Evolutionary conservation across 257 asterid species (phyloP), one percentile per base, ranked within the genome.

Genomic region (Jasminum sambac): DNA sequence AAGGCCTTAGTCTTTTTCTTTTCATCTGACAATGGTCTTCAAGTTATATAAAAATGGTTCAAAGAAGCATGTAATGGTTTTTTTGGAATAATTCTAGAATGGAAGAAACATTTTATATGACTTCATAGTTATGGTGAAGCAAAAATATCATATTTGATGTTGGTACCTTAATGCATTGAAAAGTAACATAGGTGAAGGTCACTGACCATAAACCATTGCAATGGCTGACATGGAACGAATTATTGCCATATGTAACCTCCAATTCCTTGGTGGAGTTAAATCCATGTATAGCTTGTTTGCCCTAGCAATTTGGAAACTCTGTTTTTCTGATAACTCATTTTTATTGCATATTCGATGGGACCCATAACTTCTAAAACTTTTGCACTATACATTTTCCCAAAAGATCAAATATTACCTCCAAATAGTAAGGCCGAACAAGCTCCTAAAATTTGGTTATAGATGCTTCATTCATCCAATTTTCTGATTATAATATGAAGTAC

Each of bases 401-500:
- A 30, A 30, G 36, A 30, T 30, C 36, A 30, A 30, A 30, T 30
- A 30, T 30, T 30, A 30, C 36, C 36, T 30, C 36, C 4, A 4
- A 30, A 30, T 30, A 30, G 36, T 30, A 30, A 1, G 36, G 36
- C 36, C 36, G 4, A 30, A 30, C 36, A 30, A 30, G 36, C 36
- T 30, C 4, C 8, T 25, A 36, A n/a, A 64, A 60, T 16, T 63
- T 67, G 62, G 55, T 62, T 8, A 30, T 25, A 64, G 57, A 34
- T 50, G 43, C 42, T 72, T 52, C 50, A 19, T 40, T 21, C 58
- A 21, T 11, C 63, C 41, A 55, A 46, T 38, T 36, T 25, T 50
- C 50, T 59, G 66, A 73, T 74, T 68, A 26, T 55, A 43, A 71
- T 60, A 50, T 72, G 55, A 55, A 64, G 78, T 82, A 63, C 59